phyloP scores from a whole-genome alignment of 2,329 filamentous ascomycete genomes.

The Aspergillus texensis region DNA sequence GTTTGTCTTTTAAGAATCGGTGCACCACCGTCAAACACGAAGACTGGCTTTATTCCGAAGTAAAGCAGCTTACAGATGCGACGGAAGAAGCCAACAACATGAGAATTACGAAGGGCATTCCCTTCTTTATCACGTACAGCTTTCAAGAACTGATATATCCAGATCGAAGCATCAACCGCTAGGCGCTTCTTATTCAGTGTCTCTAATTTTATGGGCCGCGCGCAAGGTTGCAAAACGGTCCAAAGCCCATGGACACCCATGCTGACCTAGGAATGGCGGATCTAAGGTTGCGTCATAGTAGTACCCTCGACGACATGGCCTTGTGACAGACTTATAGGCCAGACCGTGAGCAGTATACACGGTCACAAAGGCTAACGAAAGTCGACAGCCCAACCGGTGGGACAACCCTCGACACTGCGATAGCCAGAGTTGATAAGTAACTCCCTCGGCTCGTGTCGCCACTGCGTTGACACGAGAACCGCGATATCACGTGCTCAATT shows the following conservation, averaged over 20 bases:
- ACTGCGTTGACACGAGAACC: constrained; percentile 18
- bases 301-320: constrained; percentile 3
- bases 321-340: not conserved
- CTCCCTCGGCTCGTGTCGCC: constrained; percentile 11
- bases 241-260: constrained; percentile 99
- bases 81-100: constrained; percentile 96
- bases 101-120: constrained; percentile 91
- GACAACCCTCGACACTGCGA: not conserved
- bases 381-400: not conserved
- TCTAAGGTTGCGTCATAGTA: constrained; percentile 6
- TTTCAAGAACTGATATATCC: constrained; percentile 99
- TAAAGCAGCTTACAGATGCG: constrained; percentile 97
- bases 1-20: constrained; percentile 90
- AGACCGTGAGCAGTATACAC: not conserved
- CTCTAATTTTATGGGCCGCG: constrained; percentile 92
- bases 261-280: constrained; percentile 14
- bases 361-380: not conserved
- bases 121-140: constrained; percentile 98
- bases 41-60: constrained; percentile 94
- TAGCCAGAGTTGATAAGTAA: not conserved
- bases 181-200: constrained; percentile 95
- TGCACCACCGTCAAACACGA: constrained; percentile 96
- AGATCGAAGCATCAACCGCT: constrained; percentile 96
- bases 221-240: constrained; percentile 93
- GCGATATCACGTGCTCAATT: constrained; percentile 27